phyloP scores from a whole-genome alignment of 75 land plant species.

The Pseudotsuga menziesii region DNA sequence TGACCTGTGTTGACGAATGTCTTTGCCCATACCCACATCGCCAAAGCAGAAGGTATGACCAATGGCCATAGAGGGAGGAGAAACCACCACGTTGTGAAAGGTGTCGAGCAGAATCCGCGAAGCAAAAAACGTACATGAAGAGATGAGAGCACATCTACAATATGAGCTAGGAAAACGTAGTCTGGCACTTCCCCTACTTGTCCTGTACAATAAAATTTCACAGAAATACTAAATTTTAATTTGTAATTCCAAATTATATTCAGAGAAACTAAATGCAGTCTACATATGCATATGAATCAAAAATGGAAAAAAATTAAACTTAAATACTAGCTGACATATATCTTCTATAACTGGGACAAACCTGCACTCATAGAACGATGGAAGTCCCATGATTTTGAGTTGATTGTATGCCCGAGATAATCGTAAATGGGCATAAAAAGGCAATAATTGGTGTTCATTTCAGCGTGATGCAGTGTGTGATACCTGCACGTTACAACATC shows the following conservation, averaged over 20 bases:
- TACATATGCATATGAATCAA: background rate
- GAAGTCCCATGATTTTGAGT: constrained; percentile 54
- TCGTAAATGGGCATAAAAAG: constrained; percentile 95
- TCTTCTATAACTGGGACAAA: constrained; percentile 2
- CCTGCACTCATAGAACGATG: constrained; percentile 43
- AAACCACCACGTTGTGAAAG: constrained; percentile 30
- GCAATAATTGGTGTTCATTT: constrained; percentile 72
- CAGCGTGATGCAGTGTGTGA: constrained; percentile 79
- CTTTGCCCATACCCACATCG: constrained; percentile 63
- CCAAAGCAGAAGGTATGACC: constrained; percentile 20
- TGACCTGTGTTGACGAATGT: constrained; percentile 53
- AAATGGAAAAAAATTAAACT: no score
- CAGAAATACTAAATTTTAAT: background rate
- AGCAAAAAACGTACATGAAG: constrained; percentile 53
- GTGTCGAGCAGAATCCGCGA: constrained; percentile 40
- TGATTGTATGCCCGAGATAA: constrained; percentile 59
- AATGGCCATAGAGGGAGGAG: constrained; percentile 38
- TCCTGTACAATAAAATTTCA: constrained; percentile 27
- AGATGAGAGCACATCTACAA: constrained; percentile 56
- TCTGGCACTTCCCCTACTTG: constrained; percentile 58
- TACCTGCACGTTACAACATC: constrained; percentile 40
- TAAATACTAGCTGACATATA: no score
- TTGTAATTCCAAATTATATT: no score
- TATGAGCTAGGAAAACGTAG: constrained; percentile 82
- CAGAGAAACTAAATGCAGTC: background rate